A percentile compares a stretch with the other conserved stretches of the same genome.
These are phyloP conservation scores for Leccinum boreale DNA, from an alignment of 768 basidiomycete species.

Conservation along the genomic window DNA sequence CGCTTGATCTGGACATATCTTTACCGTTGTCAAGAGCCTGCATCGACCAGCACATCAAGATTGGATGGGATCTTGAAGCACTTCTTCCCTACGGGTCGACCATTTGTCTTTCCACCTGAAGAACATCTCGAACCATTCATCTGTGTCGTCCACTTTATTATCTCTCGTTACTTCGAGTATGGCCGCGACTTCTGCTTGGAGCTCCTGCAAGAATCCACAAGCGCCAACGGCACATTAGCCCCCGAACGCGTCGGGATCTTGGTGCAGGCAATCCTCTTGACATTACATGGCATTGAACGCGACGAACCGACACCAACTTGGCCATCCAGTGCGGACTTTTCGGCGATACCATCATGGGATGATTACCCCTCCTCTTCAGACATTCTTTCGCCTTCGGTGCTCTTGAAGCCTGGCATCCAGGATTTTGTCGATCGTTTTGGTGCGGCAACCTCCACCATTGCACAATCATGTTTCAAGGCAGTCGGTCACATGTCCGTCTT, in stretches of 20 bases:
- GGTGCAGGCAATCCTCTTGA: constrained; percentile 72
- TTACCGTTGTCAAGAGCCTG: constrained; percentile 86
- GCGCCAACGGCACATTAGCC: constrained; percentile 46
- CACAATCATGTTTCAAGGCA: constrained; percentile 54
- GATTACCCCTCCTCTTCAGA: constrained; percentile 74
- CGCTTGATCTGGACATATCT: constrained; percentile 92
- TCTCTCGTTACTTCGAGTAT: constrained; percentile 81
- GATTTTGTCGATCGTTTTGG: constrained; percentile 70
- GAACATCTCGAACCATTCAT: constrained; percentile 75
- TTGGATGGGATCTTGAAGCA: constrained; percentile 71
- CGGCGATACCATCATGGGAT: constrained; percentile 43
- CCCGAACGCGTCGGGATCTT: constrained; percentile 75
- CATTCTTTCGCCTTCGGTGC: constrained; percentile 50
- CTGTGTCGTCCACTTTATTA: constrained; percentile 77
- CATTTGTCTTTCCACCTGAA: constrained; percentile 61
- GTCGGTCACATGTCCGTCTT: constrained; percentile 79
- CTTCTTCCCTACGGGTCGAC: constrained; percentile 74
- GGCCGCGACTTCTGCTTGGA: constrained; percentile 81
- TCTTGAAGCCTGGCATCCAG: constrained; percentile 63
- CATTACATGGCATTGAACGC: constrained; percentile 67
- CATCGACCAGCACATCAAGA: constrained; percentile 76
- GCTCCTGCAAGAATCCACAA: constrained; percentile 66
- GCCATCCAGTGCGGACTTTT: constrained; percentile 76
- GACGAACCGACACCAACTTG: constrained; percentile 70
- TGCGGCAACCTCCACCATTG: constrained; percentile 53